Evolutionary conservation across 768 basidiomycete genomes (phyloP).

Genomic region (Suillus lakei): DNA sequence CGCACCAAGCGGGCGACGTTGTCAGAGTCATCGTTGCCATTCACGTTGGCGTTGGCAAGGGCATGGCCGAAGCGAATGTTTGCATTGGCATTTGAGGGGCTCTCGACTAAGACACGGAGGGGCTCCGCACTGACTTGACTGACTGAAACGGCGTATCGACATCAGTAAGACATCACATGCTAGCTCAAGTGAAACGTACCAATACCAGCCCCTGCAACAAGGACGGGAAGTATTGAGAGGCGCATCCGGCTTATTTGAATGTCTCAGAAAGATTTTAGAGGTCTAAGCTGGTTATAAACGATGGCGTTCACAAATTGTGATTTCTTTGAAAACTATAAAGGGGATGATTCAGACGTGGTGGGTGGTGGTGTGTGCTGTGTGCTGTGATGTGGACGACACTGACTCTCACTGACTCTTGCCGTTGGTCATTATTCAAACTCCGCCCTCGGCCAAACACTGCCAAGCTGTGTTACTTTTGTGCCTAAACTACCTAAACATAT

Average conservation of each 20-base stretch:
- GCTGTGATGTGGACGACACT: background rate
- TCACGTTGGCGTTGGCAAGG: constrained; percentile 36
- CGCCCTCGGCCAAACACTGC: background rate
- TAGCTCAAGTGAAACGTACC: constrained; percentile 26
- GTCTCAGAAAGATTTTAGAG: background rate
- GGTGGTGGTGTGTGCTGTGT: background rate
- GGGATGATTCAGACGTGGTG: background rate
- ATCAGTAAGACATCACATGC: background rate
- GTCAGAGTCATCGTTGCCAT: constrained; percentile 25
- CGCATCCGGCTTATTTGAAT: constrained; percentile 35
- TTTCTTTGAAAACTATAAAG: background rate
- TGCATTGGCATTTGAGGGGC: constrained; percentile 33
- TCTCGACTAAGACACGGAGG: constrained; percentile 48
- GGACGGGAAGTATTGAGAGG: constrained; percentile 39
- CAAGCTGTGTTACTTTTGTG: background rate
- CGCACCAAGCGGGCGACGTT: constrained; percentile 27
- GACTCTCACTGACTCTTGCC: background rate
- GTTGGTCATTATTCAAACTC: constrained; percentile 1
- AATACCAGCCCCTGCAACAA: constrained; percentile 41
- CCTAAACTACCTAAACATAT: background rate
- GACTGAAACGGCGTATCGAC: constrained; percentile 17
- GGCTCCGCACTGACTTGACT: constrained; percentile 53
- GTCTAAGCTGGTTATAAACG: background rate
- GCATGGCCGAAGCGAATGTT: constrained; percentile 46
- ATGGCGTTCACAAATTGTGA: background rate